Base-by-base conservation (phyloP, 2,329 filamentous ascomycete species). In the Colletotrichum spinosum region DNA sequence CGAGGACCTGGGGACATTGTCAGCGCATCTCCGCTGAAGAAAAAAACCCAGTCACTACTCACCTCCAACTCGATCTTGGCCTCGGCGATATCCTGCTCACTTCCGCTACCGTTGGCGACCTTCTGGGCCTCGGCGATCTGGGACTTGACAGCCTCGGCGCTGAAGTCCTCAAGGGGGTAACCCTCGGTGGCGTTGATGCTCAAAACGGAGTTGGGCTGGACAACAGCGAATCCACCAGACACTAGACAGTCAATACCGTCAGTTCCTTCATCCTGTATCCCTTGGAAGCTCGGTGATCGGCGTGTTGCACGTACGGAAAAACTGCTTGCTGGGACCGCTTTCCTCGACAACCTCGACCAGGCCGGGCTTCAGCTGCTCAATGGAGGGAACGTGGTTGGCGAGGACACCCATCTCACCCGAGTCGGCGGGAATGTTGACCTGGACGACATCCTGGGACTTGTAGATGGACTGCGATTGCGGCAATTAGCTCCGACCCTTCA, bases 41-140 rank as follows among this genome's bases (percentile, higher is more conserved):
- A 46, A 59, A 46, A 59, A 15, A 67, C 48, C 37, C 48, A 52
- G 8, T 13, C 6, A 17, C 66, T 55, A 72, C 79, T 78, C 82
- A 97, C 95, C 93, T 99, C 96, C 73, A 99, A 84, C 88, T 98
- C 95, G 79, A 99, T 95, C 89, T 97, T 98, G 72, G 96, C 96
- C 89, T 99, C 96, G 70, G 95, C 95, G 82, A 98, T 92, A 77
- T 98, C 96, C 84, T 94, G 91, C 88, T 97, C 96, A 81, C 93
- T 97, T 76, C 95, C 96, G 77, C 86, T 89, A 77, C 96, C 96
- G 79, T 83, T 89, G 74, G 91, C 94, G 77, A 98, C 90, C 90
- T 97, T 98, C 84, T 97, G 93, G 71, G 94, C 94, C 86, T 99
- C 96, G 68, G 92, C 83, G 75, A 98, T 93, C 86, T 97, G 95